These are phyloP conservation scores for Gracilariopsis chorda DNA, from an alignment of 23 red algal species.

Conservation along the genomic window DNA sequence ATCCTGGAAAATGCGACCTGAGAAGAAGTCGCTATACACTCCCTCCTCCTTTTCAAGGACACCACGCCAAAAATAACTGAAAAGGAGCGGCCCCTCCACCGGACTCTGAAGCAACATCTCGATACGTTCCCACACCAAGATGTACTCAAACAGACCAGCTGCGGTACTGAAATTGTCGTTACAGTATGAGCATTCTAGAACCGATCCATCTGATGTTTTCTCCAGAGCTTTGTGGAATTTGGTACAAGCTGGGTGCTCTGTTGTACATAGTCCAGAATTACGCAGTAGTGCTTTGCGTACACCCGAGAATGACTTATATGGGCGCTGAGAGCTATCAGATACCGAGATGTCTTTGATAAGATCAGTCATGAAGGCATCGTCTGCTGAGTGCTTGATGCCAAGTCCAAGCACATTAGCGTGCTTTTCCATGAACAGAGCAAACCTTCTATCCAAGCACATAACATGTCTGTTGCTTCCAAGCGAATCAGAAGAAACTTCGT, in stretches of 20 bases:
- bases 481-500: neutral
- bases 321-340: neutral
- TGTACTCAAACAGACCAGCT: neutral
- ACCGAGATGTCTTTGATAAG: neutral
- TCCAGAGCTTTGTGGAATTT: neutral
- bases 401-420: neutral
- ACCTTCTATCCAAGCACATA: neutral
- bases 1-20: neutral
- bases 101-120: neutral
- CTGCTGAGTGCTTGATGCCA: neutral
- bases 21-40: neutral
- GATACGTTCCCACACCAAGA: neutral
- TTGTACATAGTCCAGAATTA: neutral
- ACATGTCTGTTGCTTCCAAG: too few relatives aligned
- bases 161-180: too few relatives aligned
- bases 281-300: neutral
- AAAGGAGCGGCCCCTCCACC: neutral
- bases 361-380: neutral
- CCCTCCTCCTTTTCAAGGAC: neutral
- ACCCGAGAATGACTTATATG: neutral
- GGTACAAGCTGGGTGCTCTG: neutral
- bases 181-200: neutral
- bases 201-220: neutral
- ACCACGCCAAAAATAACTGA: neutral
- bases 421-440: neutral